Evolutionary conservation across 208 protist genomes (phyloP).

Genomic region (Strigomonas culicis): DNA sequence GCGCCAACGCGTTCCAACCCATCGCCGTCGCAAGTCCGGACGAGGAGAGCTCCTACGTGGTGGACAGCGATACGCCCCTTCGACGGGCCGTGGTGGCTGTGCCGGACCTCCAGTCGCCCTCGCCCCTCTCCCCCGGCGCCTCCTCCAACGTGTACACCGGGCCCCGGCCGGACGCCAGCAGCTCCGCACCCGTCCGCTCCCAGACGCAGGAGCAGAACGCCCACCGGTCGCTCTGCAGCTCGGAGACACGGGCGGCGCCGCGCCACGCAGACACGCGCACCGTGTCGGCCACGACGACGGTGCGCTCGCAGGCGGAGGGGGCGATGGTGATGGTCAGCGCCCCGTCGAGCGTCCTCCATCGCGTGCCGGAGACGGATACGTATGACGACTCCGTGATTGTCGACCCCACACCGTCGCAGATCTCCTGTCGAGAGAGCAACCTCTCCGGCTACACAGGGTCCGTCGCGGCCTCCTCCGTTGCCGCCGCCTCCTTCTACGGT

Average conservation of each 20-base stretch:
- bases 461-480: background rate
- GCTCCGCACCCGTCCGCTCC: background rate
- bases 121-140: background rate
- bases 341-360: background rate
- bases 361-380: background rate
- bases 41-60: background rate
- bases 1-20: background rate
- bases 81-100: background rate
- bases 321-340: background rate
- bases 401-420: background rate
- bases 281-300: too few species aligned
- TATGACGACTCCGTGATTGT: background rate
- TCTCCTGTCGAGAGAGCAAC: background rate
- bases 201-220: background rate
- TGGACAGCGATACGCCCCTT: background rate
- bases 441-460: background rate
- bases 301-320: background rate
- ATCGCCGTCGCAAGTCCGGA: background rate
- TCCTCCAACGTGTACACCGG: background rate
- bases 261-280: too few species aligned
- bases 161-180: background rate
- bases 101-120: background rate
- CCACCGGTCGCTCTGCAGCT: too few species aligned
- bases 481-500: background rate
- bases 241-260: background rate